Evolutionary conservation across 164 flowering plant species (phyloP), one percentile per base, ranked within the genome.

Genomic region (Akebia trifoliata): DNA sequence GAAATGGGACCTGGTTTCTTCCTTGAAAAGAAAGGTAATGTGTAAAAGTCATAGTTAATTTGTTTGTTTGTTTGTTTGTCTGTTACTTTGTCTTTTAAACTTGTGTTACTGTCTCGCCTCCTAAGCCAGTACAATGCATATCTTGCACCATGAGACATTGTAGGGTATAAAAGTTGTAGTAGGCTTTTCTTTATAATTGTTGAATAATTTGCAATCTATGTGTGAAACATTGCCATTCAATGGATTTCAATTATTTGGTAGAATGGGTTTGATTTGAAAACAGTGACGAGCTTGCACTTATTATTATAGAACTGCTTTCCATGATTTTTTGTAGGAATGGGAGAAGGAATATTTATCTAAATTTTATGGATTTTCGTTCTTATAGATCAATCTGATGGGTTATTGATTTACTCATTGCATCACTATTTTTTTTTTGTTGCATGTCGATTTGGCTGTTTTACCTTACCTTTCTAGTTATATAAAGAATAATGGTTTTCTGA

Each of bases 11-110:
- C 31, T 39, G 59, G 48, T 42, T 20, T 25, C 12, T 40, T 52
- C 50, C 62, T 59, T 59, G 43, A 57, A 22, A 57, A 42, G 15
- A 14, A 48, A 44, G 45, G 35, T 35, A n/a, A 30, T 48, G 59
- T n/a, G 29, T 57, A 45, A 47, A 46, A 32, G 42, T 64, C 20
- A 26, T 39, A 43, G 64, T 62, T 56, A 57, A 55, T 66, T 59
- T 57, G 51, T 53, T 61, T 60, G 31, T 29, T 52, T 34, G 5
- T 5, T 5, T 34, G 36, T 34, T 34, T 34, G 5, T 5, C 36
- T 34, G 36, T 34, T 34, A 34, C 6, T 9, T 9, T 5, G 9
- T 5, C 9, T 34, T 9, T 34, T 34, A 4, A 4, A 34, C 36
- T 4, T 34, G 9, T 34, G 36, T 5, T 4, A 34, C 36, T 34